Evolutionary conservation across 108 stramenopile genomes (phyloP).

Genomic region (Stephanodiscus minutulus): DNA sequence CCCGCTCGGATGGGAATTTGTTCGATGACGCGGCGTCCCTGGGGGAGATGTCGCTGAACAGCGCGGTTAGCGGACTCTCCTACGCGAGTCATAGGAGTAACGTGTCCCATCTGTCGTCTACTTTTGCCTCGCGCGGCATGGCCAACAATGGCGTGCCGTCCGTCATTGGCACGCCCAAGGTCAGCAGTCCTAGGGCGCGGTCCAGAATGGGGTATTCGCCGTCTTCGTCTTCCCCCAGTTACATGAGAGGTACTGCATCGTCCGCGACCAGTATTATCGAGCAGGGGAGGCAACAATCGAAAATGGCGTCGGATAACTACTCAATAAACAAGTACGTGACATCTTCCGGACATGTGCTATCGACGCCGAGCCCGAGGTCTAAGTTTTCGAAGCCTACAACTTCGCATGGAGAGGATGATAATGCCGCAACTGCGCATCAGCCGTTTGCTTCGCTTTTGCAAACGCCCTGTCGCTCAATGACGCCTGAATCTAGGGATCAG

Average conservation of each 20-base stretch:
- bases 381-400: conserved; percentile 9
- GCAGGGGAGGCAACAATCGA: conserved; percentile 3
- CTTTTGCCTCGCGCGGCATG: conserved; percentile 30
- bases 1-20: conserved; percentile 40
- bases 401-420: background rate
- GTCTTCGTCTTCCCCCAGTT: conserved; percentile 17
- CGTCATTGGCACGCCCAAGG: conserved; percentile 42
- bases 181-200: conserved; percentile 5
- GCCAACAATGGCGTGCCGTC: conserved; percentile 15
- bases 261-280: conserved; percentile 6
- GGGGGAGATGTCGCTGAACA: conserved; percentile 44
- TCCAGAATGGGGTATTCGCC: conserved; percentile 11
- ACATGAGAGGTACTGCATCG: conserved; percentile 20
- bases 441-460: conserved; percentile 42
- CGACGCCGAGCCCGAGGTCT: conserved; percentile 33
- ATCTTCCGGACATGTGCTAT: conserved; percentile 37
- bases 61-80: conserved; percentile 45
- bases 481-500: conserved; percentile 5
- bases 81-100: conserved; percentile 39
- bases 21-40: conserved; percentile 42
- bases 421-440: background rate
- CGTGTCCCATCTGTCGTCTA: conserved; percentile 29
- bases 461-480: conserved; percentile 28
- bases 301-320: conserved; percentile 29
- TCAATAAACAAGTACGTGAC: conserved; percentile 37